A percentile compares a stretch with the other conserved stretches of the same genome.
Conservation (phyloP, 805 yeast genomes). For the Starmerella sp. region DNA sequence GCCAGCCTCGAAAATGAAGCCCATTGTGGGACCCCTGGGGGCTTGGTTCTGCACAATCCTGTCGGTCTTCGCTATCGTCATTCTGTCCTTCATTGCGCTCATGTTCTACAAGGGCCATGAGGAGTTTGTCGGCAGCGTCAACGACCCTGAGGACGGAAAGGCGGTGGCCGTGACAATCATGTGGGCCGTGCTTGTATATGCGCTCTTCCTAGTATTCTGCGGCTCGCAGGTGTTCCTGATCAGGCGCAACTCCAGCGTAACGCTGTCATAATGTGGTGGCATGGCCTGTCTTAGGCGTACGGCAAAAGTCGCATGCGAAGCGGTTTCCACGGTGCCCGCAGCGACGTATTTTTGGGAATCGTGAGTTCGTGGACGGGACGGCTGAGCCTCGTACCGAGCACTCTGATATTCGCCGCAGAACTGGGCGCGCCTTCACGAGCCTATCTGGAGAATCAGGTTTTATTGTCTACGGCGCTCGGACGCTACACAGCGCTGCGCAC, state of each 20-base stretch:
- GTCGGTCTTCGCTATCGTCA: constrained; percentile 85
- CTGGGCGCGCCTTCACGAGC: no score
- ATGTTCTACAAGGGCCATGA: constrained; percentile 75
- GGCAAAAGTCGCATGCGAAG: no score
- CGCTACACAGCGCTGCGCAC: no score
- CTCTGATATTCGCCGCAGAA: no score
- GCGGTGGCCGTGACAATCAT: constrained; percentile 87
- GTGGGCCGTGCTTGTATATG: constrained; percentile 78
- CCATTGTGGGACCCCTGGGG: constrained; percentile 30
- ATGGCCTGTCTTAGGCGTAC: no score
- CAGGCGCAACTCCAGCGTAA: constrained; percentile 56
- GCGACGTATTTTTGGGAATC: no score
- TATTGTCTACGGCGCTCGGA: no score
- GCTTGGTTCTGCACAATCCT: constrained; percentile 94
- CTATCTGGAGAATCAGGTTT: no score
- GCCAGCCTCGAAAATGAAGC: constrained; percentile 15
- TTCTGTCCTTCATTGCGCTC: constrained; percentile 72
- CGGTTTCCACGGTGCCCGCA: no score
- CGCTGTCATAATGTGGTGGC: constrained; percentile 25
- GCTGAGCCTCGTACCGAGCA: no score
- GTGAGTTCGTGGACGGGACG: no score
- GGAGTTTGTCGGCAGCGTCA: constrained; percentile 81
- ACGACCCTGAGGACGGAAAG: constrained; percentile 84
- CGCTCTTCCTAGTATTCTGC: constrained; percentile 73
- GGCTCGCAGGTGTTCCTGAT: constrained; percentile 69